Base-by-base conservation (phyloP, 805 yeast species). In the Groenewaldozyma tartarivorans region DNA sequence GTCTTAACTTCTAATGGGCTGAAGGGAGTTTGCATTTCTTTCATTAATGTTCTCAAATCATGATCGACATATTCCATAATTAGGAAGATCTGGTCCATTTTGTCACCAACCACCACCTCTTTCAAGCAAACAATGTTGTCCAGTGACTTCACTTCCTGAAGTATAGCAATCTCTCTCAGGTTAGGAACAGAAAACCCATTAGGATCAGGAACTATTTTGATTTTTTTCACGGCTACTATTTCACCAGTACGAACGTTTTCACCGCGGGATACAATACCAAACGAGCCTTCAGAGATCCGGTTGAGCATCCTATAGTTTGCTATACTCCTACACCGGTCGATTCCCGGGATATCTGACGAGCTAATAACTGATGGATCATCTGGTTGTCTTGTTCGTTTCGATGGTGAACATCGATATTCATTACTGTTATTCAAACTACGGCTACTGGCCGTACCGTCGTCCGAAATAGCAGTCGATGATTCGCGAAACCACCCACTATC, bases 171-270 rank as follows among this genome's bases (percentile, higher is more conserved):
- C 54, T 79, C 85, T 38, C 85, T 63, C 57, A 79, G 66, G 21
- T 81, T 79, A 1, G 83, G 75, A 9, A 78, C 69, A 4, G 84
- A 81, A 51, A 79, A 76, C 15, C 83, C 85, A 42, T 74, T 76
- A 46, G 26, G 27, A 5, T 72, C 73, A 15, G 21, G 33, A 19
- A 20, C 3, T 20, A 9, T 29, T 32, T 76, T 67, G 37, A 78
- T 60, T 58, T 74, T 77, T 54, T 78, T 79, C 33, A 77, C 54
- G 1, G 83, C 84, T 29, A 77, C 82, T 9, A 74, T 46, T 33
- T 66, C 59, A 3, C 69, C 67, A 1, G 73, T 61, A 20, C 55
- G 52, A 13, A 54, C 52, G 38, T 71, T 67, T 32, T 61, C 58
- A 2, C 81, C 85, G 49, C 76, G 72, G 43, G 69, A 72, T 13